Evolutionary conservation across 2,329 filamentous ascomycete genomes (phyloP), one percentile per base, ranked within the genome.

Genomic region (Colletotrichum truncatum): DNA sequence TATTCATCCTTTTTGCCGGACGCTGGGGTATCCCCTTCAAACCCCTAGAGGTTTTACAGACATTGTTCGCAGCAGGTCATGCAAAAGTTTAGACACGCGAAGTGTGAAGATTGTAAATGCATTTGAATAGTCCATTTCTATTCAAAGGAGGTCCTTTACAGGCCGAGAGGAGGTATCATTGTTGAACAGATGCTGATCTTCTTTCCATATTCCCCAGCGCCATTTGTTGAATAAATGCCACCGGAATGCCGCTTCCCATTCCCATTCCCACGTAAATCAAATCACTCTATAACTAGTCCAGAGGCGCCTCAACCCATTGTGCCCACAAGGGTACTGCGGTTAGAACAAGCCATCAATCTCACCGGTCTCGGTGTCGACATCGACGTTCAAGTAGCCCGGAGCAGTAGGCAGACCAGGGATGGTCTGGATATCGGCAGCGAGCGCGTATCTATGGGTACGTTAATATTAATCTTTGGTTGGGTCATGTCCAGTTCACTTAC

Each of bases 401-500:
- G 95, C 95, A 8, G 96, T 98, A 9, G 95, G 95, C 69, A 99
- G 84, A 67, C 96, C 96, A 12, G 96, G 96, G 69, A 99, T 99
- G 2, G 96, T 99, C 84, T 98, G 96, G 70, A 99, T 98, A 75
- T 99, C 96, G 12, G 96, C 96, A 57, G 96, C 96, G 67, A 98
- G 86, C 6, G 96, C 96, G 73, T 97, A 98, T 57, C 91, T 92
- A 70, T 45, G 48, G 58, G 32, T 6, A 7, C 53, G 68, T 84
- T 75, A 85, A 79, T 69, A 70, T 74, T 71, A 4, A n/a, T 70
- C 67, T 74, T 70, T 54, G 11, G 7, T 3, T 54, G 45, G 7
- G 10, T 18, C 5, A 10, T 9, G 21, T 65, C 3, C 32, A 14
- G 14, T 38, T 60, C 66, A 84, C 90, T 87, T 81, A 93, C 86